Evolutionary conservation across 169 alveolate species (phyloP), one percentile per base, ranked within the genome.

Genomic region (Eimeria praecox): DNA sequence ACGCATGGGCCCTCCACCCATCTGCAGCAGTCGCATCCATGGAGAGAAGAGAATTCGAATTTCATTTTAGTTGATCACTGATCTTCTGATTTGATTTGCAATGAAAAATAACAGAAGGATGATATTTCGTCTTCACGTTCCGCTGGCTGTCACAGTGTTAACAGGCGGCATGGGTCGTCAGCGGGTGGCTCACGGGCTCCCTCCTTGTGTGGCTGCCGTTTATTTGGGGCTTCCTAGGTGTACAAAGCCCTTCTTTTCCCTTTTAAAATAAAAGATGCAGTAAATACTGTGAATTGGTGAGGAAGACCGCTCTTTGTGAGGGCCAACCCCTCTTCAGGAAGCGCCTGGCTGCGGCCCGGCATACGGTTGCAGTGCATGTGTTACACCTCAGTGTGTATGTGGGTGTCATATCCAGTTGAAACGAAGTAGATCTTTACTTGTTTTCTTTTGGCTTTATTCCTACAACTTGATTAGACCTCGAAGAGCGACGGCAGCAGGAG

Each of bases 331-430:
- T 49, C 22, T 22, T n/a, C 12, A n/a, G n/a, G 69, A 9, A 59
- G 69, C 69, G 69, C 69, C n/a, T 59, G 69, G 69, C 69, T 59
- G 69, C 69, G 69, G 69, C 69, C 69, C 69, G n/a, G 30, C 22
- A 22, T 59, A 59, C 30, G n/a, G 6, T 20, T 14, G 69, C 30
- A 9, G 69, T 59, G 69, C 69, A 59, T 59, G 69, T 59, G 69
- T 9, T 59, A 22, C 20, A n/a, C 69, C 22, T 9, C n/a, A 59
- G 69, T 22, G n/a, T 59, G n/a, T 59, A 9, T 59, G 69, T 59
- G n/a, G 12, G 27, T 3, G 30, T 59, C 22, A 9, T 59, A 12
- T 22, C 8, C 30, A 9, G 30, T 59, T 59, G 69, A 59, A 59
- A 59, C 69, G 22, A 59, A 59, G 69, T 59, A 22, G 69, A 59